Evolutionary conservation across 768 basidiomycete genomes (phyloP).

Genomic region (Trametopsis cervina): DNA sequence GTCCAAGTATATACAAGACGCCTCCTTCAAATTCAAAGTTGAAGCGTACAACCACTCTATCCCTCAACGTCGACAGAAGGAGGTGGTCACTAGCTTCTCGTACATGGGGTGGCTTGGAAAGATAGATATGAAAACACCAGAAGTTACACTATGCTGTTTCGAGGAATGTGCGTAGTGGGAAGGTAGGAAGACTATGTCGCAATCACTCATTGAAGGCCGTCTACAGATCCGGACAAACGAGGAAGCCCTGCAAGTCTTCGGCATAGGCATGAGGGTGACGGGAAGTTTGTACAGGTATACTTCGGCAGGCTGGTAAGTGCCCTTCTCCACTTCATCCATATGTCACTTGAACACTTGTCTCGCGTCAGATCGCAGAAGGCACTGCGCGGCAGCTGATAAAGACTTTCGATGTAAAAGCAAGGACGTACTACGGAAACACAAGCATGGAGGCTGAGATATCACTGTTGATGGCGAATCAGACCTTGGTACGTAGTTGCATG

Average conservation of each 20-base stretch:
- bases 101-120: conserved; percentile 81
- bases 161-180: conserved; percentile 70
- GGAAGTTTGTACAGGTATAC: conserved; percentile 63
- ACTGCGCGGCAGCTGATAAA: conserved; percentile 60
- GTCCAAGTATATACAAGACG: conserved; percentile 51
- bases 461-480: conserved; percentile 94
- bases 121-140: conserved; percentile 76
- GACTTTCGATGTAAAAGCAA: conserved; percentile 83
- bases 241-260: conserved; percentile 29
- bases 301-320: conserved; percentile 82
- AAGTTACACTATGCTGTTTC: conserved; percentile 65
- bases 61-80: conserved; percentile 54
- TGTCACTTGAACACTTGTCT: background rate
- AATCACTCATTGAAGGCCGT: conserved; percentile 4
- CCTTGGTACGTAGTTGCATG: conserved; percentile 47
- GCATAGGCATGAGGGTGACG: conserved; percentile 51
- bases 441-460: conserved; percentile 98
- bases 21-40: conserved; percentile 78
- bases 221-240: conserved; percentile 43
- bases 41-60: conserved; percentile 72
- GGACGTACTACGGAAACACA: conserved; percentile 89
- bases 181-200: conserved; percentile 10
- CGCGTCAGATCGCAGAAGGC: conserved; percentile 48
- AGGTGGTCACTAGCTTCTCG: conserved; percentile 70
- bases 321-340: background rate